Evolutionary conservation across 352 stramenopile species (phyloP).

Genomic region (Globisporangium recalcitrans): DNA sequence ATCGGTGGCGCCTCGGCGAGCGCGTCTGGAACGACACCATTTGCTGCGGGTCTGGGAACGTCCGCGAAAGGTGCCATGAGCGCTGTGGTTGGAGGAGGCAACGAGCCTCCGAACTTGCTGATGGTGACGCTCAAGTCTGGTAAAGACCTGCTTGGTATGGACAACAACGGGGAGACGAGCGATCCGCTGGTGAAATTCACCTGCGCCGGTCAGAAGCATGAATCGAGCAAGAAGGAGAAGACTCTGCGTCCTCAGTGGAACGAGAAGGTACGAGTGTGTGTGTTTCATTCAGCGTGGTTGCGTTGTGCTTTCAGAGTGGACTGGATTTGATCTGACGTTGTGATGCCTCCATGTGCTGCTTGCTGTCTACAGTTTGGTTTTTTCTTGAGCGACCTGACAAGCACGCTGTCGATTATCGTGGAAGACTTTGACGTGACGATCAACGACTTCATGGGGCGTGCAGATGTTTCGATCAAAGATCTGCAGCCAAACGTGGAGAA

Average conservation of each 20-base stretch:
- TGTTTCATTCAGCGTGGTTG: neutral
- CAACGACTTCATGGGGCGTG: constrained; percentile 80
- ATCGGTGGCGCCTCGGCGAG: neutral
- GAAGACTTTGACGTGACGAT: constrained; percentile 74
- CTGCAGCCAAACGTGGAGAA: constrained; percentile 51
- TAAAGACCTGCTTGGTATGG: constrained; percentile 82
- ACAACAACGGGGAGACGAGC: constrained; percentile 72
- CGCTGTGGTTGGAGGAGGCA: constrained; percentile 6
- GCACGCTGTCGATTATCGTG: constrained; percentile 45
- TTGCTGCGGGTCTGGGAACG: constrained; percentile 6
- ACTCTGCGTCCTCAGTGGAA: constrained; percentile 74
- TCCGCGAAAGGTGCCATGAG: constrained; percentile 17
- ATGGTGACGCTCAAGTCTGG: constrained; percentile 68
- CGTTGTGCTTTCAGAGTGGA: neutral
- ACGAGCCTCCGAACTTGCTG: constrained; percentile 54
- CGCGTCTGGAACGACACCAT: neutral
- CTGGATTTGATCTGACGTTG: constrained; percentile 1
- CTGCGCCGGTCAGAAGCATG: constrained; percentile 76
- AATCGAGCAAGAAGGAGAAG: constrained; percentile 68
- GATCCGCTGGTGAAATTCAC: constrained; percentile 85
- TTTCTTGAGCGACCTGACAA: constrained; percentile 50
- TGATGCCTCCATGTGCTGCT: neutral
- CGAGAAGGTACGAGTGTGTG: constrained; percentile 34
- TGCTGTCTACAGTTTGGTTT: constrained; percentile 55
- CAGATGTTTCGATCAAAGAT: constrained; percentile 47